Evolutionary conservation across 768 basidiomycete genomes (phyloP), one percentile per base, ranked within the genome.

Genomic region (Rhodotorula toruloides): DNA sequence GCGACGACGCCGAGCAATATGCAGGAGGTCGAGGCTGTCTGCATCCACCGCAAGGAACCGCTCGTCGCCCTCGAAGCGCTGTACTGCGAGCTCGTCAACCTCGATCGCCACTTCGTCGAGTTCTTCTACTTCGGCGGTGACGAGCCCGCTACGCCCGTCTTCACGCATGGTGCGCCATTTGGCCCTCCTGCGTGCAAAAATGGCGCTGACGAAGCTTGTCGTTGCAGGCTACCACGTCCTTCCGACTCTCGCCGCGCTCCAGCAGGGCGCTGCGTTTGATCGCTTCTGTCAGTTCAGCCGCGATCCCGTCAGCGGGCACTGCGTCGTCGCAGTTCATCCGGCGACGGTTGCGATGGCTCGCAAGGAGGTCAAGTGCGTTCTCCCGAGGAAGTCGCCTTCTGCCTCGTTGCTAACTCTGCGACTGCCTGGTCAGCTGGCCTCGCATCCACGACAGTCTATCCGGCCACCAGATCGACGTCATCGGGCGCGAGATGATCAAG

Each of bases 81-180:
- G n/a, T 67, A 61, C 50, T 44, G 44, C 55, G 60, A 67, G 55
- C 58, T 67, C 42, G 43, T 42, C 31, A 48, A 54, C 25, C 50
- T 59, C 25, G 4, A 22, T 2, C 10, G 31, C 22, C 43, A 42
- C 39, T 37, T 36, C 22, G 68, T 69, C 50, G 62, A 69, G 49
- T 61, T 64, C 49, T 60, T 64, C 32, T 49, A 31, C 16, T 69
- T 69, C 25, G 68, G 68, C 27, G 17, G 29, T 8, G 36, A 25
- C 3, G 10, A 21, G 9, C 58, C 58, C 2, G 27, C 65, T 31
- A 31, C 60, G 22, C 48, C 48, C 14, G 58, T 69, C 42, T 40
- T 64, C 37, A 19, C 39, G 1, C n/a, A 39, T 25, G 68, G 68
- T 61, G 22, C 27, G 62, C n/a, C 27, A 3, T 32, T 19, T 10